phyloP scores from a whole-genome alignment of 768 basidiomycete species.

The Tricholoma furcatifolium region DNA sequence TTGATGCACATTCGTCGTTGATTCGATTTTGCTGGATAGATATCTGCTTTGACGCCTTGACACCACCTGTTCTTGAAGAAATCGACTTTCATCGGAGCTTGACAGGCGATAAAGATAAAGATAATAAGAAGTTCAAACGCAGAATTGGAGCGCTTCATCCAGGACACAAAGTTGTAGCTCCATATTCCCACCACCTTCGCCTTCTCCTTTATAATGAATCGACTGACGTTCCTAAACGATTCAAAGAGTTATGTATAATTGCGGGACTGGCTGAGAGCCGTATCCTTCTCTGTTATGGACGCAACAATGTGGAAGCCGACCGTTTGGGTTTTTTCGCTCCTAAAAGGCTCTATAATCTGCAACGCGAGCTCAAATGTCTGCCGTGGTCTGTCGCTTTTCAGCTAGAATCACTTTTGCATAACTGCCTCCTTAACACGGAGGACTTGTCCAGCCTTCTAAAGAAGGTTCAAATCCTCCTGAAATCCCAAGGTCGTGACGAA shows the following conservation, averaged over 20 bases:
- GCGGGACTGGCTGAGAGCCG: slow-evolving; percentile 40
- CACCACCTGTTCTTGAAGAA: slow-evolving; percentile 63
- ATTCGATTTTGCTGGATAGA: slow-evolving; percentile 34
- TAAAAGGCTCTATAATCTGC: slow-evolving; percentile 45
- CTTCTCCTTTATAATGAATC: slow-evolving; percentile 53
- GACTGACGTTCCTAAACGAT: slow-evolving; percentile 45
- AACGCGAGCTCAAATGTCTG: slow-evolving; percentile 41
- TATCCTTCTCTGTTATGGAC: slow-evolving; percentile 30
- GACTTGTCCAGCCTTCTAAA: slow-evolving; percentile 51
- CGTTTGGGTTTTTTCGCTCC: slow-evolving; percentile 49
- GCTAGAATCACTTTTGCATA: slow-evolving; percentile 66
- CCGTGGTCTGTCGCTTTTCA: slow-evolving; percentile 77
- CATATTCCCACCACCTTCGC: slow-evolving; percentile 72
- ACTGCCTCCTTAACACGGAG: slow-evolving; percentile 57
- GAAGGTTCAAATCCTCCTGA: slow-evolving; percentile 40
- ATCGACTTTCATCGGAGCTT: slow-evolving; percentile 55
- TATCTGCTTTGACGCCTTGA: slow-evolving; percentile 64
- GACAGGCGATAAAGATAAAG: slow-evolving; percentile 36
- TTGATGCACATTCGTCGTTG: slow-evolving; percentile 6
- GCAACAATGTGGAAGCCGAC: slow-evolving; percentile 47
- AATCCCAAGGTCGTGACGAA: slow-evolving; percentile 19
- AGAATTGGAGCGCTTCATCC: slow-evolving; percentile 58
- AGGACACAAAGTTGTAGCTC: slow-evolving; percentile 59
- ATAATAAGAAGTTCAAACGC: slow-evolving; percentile 49
- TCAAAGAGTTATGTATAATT: slow-evolving; percentile 50